Conservation (phyloP, 2,329 filamentous ascomycete genomes). For the Aspergillus nomiae region DNA sequence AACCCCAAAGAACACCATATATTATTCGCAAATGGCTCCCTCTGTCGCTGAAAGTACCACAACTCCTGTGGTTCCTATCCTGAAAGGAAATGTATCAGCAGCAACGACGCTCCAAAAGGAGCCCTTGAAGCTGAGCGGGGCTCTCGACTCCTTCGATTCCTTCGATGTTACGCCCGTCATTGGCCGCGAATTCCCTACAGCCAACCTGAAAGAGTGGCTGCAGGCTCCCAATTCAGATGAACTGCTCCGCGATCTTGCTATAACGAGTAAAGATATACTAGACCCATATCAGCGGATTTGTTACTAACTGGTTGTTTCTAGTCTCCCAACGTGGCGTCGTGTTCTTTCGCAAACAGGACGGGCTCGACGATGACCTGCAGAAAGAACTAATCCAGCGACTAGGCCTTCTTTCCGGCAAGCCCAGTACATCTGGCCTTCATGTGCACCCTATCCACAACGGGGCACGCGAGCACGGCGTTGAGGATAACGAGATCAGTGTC, state of each 20-base stretch:
- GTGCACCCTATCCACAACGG: slow-evolving; percentile 53
- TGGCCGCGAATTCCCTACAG: slow-evolving; percentile 50
- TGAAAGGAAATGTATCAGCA: slow-evolving; percentile 14
- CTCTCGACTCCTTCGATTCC: slow-evolving; percentile 46
- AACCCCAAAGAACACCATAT: neutral
- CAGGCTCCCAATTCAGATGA: slow-evolving; percentile 38
- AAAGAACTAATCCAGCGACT: slow-evolving; percentile 55
- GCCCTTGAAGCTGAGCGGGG: slow-evolving; percentile 43
- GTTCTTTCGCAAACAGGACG: slow-evolving; percentile 56
- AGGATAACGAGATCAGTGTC: slow-evolving; percentile 53
- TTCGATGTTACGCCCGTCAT: slow-evolving; percentile 56
- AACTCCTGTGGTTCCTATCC: slow-evolving; percentile 18
- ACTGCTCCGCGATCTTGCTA: slow-evolving; percentile 37
- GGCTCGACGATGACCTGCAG: slow-evolving; percentile 52
- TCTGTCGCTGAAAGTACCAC: slow-evolving; percentile 20
- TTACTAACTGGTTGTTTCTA: slow-evolving; percentile 13
- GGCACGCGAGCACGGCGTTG: slow-evolving; percentile 47
- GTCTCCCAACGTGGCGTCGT: slow-evolving; percentile 57
- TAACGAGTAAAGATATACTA: slow-evolving; percentile 28
- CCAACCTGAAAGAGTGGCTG: slow-evolving; percentile 53
- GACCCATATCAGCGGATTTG: neutral
- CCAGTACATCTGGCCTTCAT: slow-evolving; percentile 48
- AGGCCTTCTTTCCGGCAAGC: slow-evolving; percentile 51
- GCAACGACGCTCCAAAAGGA: slow-evolving; percentile 21
- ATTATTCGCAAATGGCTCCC: slow-evolving; percentile 21